A percentile compares a stretch with the other conserved stretches of the same genome.
Evolutionary conservation across 305 asterid species (phyloP).

Genomic region (Nicotiana rustica): DNA sequence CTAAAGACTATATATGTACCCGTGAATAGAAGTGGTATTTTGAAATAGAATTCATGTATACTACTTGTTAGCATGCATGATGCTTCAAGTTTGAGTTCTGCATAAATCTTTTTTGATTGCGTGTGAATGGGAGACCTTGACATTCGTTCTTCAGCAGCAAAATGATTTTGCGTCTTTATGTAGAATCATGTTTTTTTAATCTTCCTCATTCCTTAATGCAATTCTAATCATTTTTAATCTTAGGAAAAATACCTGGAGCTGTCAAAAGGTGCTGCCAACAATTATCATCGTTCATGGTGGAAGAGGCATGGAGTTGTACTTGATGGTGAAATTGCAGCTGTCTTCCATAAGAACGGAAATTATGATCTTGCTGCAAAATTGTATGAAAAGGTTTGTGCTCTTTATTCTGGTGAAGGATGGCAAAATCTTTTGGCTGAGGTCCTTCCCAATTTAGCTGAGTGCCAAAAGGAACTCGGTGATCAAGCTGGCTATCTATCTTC

Average conservation of each 20-base stretch:
- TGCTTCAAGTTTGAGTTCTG: slow-evolving; percentile 1
- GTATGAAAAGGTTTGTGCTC: slow-evolving; percentile 99
- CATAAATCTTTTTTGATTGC: neutral
- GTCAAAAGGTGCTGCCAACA: slow-evolving; percentile 96
- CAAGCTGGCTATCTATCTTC: slow-evolving; percentile 98
- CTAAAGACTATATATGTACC: slow-evolving; percentile 32
- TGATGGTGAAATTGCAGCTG: slow-evolving; percentile 98
- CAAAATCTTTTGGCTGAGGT: slow-evolving; percentile 94
- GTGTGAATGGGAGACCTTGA: neutral
- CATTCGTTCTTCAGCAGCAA: slow-evolving; percentile 9
- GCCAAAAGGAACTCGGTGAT: slow-evolving; percentile 92
- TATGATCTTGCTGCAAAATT: slow-evolving; percentile 88
- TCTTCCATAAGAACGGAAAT: slow-evolving; percentile 81
- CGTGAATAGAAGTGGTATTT: slow-evolving; percentile 5
- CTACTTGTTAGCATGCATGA: slow-evolving; percentile 6
- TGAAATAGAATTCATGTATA: slow-evolving; percentile 26
- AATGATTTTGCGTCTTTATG: neutral
- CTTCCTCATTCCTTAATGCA: slow-evolving; percentile 32
- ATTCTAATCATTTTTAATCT: slow-evolving; percentile 38
- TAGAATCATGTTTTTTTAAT: slow-evolving; percentile 2
- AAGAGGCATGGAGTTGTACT: slow-evolving; percentile 99
- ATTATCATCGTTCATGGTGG: slow-evolving; percentile 98
- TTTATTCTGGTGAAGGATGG: slow-evolving; percentile 99
- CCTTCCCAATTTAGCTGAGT: slow-evolving; percentile 93
- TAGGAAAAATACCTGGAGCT: slow-evolving; percentile 93